phyloP scores from a whole-genome alignment of 495 filamentous ascomycete species.

The Echria macrotheca region DNA sequence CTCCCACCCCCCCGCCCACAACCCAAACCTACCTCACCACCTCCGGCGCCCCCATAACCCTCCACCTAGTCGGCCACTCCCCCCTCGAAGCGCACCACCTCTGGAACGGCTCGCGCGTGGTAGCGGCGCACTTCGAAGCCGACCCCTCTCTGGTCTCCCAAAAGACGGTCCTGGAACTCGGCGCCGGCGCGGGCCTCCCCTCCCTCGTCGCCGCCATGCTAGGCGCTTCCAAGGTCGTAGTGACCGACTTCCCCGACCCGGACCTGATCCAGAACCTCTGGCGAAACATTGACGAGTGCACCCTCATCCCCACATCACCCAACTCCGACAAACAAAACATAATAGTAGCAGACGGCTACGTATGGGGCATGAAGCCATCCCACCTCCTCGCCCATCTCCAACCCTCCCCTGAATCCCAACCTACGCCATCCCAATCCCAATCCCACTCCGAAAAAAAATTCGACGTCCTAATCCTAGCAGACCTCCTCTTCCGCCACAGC shows the following conservation, averaged over 20 bases:
- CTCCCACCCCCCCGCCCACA: conserved; percentile 63
- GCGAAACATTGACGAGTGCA: conserved; percentile 58
- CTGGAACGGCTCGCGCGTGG: conserved; percentile 78
- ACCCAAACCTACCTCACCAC: conserved; percentile 54
- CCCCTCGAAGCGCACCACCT: conserved; percentile 88
- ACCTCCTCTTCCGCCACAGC: conserved; percentile 82
- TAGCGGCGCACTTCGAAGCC: conserved; percentile 71
- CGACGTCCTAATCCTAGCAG: conserved; percentile 77
- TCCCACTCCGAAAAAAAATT: conserved; percentile 41
- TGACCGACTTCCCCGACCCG: conserved; percentile 84
- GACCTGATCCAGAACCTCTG: conserved; percentile 72
- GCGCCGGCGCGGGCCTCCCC: conserved; percentile 82
- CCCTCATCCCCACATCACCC: conserved; percentile 19
- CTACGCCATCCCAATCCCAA: too few relatives aligned
- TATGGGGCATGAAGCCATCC: conserved; percentile 64
- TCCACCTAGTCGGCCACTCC: conserved; percentile 84
- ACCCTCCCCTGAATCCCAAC: neutral
- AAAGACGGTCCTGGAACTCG: conserved; percentile 77
- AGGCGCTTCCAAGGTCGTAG: conserved; percentile 64
- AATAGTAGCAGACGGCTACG: conserved; percentile 58
- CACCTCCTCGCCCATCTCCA: conserved; percentile 48
- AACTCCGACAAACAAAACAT: conserved; percentile 22
- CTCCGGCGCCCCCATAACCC: conserved; percentile 53
- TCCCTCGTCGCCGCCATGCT: conserved; percentile 68
- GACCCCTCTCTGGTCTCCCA: conserved; percentile 51